Base-by-base conservation (phyloP, 805 yeast species). In the Pichia insulana region DNA sequence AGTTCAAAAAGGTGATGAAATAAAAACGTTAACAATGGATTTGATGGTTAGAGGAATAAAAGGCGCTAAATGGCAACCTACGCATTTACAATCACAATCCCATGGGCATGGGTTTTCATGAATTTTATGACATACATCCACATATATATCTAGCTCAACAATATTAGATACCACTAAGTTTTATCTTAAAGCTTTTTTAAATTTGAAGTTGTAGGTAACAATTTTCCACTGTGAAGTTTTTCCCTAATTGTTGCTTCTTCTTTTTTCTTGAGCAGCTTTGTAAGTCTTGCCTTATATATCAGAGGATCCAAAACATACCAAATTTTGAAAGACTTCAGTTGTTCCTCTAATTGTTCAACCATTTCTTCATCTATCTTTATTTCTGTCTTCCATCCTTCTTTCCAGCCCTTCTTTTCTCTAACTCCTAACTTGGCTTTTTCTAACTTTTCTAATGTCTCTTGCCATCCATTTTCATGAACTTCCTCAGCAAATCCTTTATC, bases 401-500 rank as follows among this genome's bases (percentile, higher is more conserved):
- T n/a, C 25, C 37, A 3, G 7, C 15, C 17, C 34, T 37, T 19
- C 15, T 39, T 39, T 16, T 41, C 34, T 11, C 20, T 30, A 19
- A 28, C 37, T 26, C 39, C 15, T 15, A 35, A n/a, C 1, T 26
- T 28, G 13, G 31, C 31, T 28, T 28, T 34, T 2, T 34, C 31
- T 33, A 49, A 48, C 10, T 42, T 41, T 3, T 45, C 46, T 2
- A 36, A 49, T 25, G 42, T 48, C 7, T 50, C 49, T 11, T 31
- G 34, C 1, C 46, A 47, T 3, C 44, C 42, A 13, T 49, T 18
- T 8, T 64, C 58, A 36, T 65, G 64, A 2, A 60, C 41, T 0
- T 66, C 59, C 2, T 46, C 51, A 36, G 74, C 70, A 51, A 72
- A 74, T 30, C 64, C 59, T 11, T 52, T 58, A 52, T 76, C 81